Evolutionary conservation across 2,329 filamentous ascomycete genomes (phyloP), one percentile per base, ranked within the genome.

Genomic region (Aspergillus caelatus): DNA sequence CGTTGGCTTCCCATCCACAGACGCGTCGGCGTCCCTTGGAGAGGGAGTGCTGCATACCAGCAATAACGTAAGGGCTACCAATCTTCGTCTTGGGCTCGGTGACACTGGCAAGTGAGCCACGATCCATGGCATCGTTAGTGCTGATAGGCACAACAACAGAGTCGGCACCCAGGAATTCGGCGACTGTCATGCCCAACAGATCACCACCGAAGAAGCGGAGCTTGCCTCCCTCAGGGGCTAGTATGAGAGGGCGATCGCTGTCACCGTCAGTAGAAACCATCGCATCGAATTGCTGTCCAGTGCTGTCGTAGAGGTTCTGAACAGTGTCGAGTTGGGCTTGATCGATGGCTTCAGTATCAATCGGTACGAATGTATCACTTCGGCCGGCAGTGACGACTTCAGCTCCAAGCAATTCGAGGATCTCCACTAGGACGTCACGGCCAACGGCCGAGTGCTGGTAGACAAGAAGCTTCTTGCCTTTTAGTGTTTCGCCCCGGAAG

Each of bases 381-480:
- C 74, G 73, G 9, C 74, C 74, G n/a, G 69, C 70, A 23, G 74
- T 61, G 28, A 67, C 69, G 39, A 74, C 74, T 23, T 71, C 62
- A 2, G 74, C 74, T 3, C 73, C 74, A 54, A 76, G 69, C 14
- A 65, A 67, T 57, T 73, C 54, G n/a, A 75, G 63, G 23, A 76
- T 65, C 32, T 75, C 72, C 8, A 74, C 71, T 3, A 75, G 23
- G n/a, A 75, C 58, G 64, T 76, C 74, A 55, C 74, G 73, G 19
- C 74, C 74, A 50, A 76, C 74, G 19, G 74, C 74, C 5, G 74
- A 76, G 62, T 76, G 74, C 62, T 76, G 74, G 60, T 76, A 76
- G 30, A 70, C 73, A 3, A 76, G 67, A 2, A 76, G 58, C 56
- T 70, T 73, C 61, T 68, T 61, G 5, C 73, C 74, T 12, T 70